Evolutionary conservation across 768 basidiomycete genomes (phyloP).

Genomic region (Leccinum longicurvipes): DNA sequence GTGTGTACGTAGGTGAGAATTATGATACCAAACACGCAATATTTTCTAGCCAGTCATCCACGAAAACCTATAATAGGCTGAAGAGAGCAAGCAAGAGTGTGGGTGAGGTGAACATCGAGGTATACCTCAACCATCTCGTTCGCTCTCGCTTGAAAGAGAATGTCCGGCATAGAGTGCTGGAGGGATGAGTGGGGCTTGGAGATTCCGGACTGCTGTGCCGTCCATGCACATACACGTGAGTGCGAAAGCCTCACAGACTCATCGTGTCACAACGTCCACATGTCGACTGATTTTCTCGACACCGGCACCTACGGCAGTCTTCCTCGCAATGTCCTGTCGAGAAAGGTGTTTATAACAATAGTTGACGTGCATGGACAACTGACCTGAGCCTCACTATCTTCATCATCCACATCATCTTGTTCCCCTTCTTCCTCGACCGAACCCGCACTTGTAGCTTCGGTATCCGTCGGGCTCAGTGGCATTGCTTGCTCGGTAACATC

Average conservation of each 20-base stretch:
- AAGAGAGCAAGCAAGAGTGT: neutral
- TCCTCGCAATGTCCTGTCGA: conserved; percentile 25
- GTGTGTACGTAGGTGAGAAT: neutral
- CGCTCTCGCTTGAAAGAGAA: neutral
- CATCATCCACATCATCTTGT: conserved; percentile 17
- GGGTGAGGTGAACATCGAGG: neutral
- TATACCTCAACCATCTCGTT: neutral
- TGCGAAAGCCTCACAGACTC: neutral
- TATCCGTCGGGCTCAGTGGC: conserved; percentile 9
- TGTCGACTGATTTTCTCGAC: conserved; percentile 37
- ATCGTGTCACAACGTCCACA: conserved; percentile 21
- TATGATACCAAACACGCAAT: neutral
- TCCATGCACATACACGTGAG: neutral
- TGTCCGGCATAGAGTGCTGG: conserved; percentile 1
- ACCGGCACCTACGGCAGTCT: conserved; percentile 33
- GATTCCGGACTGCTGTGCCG: conserved; percentile 5
- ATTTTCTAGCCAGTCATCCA: neutral
- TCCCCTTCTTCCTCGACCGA: conserved; percentile 14
- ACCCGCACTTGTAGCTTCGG: conserved; percentile 4
- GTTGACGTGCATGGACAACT: neutral
- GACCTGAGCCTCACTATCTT: conserved; percentile 22
- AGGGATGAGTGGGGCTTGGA: conserved; percentile 5
- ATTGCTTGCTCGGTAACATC: neutral
- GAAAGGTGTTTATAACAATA: conserved; percentile 4
- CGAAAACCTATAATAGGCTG: neutral